Evolutionary conservation across 2,329 filamentous ascomycete genomes (phyloP), one percentile per base, ranked within the genome.

Genomic region (Cladobotryum protrusum): DNA sequence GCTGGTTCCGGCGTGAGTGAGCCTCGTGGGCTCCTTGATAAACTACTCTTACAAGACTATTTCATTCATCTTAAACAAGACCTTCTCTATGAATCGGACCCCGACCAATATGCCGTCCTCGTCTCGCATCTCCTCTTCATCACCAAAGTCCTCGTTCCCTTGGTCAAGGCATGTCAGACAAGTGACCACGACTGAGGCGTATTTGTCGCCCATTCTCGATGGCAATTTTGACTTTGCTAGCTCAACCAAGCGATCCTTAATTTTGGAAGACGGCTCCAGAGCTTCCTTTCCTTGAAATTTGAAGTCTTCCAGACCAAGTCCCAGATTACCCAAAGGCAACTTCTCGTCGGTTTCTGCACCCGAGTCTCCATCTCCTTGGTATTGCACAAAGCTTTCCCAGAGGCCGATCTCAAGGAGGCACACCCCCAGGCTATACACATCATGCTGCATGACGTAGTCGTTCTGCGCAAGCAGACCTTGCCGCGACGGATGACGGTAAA

Each of bases 361-460:
- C 6, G 24, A 29, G 14, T 17, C 44, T 24, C 19, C 32, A 46
- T 39, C 32, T 20, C 11, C 12, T 39, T 46, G 19, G 41, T 63
- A 64, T 2, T 39, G 17, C 9, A 68, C 56, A 29, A 68, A 61
- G 0, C 64, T 68, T 1, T 63, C 48, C 73, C 74, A 77, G 0
- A 80, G 53, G 0, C 75, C 76, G 20, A 81, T 69, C 57, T 81
- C 77, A 0, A 81, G 60, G 0, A 81, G 64, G 45, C 72, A 76
- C 0, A 79, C 74, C 0, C 77, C 77, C 0, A 81, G 66, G 48
- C 75, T 77, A 58, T 81, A 81, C 11, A 81, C 74, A 51, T 81
- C 76, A 56, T 81, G 77, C 47, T 76, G 71, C 71, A 79, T 79
- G 2, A 54, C 61, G 53, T 76, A 80, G 0, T 55, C 48, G 1